Evolutionary conservation across 2,329 filamentous ascomycete genomes (phyloP), one percentile per base, ranked within the genome.

Genomic region (Fusarium poae): DNA sequence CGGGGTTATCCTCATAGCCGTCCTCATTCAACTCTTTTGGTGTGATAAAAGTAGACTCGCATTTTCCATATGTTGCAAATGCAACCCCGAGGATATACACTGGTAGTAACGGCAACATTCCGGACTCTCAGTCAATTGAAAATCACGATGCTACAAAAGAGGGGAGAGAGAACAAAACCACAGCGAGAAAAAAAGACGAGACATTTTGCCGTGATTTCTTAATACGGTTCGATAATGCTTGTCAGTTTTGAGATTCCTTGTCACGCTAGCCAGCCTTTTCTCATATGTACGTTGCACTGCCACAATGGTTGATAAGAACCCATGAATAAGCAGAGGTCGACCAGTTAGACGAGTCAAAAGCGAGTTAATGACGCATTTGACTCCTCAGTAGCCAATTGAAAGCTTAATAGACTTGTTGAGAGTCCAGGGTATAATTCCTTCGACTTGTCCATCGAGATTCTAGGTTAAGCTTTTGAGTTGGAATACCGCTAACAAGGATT

Each of bases 181-280:
- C 10, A 4, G 0, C n/a, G n/a, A 45, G n/a, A 30, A n/a, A 30
- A 30, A 30, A 20, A 21, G 45, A 35, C 45, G 3, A 39, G 23
- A 6, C 9, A 29, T 44, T 11, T 16, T 37, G 18, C 20, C 16
- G 18, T 0, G 21, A 29, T 3, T 5, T 39, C 43, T 48, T 15
- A 4, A 55, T 21, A 29, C 9, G 29, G 15, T 8, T 29, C 30
- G 21, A 29, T 18, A 29, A 40, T 15, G 10, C 29, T 53, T 48
- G 58, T 57, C n/a, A 43, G 25, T 20, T 18, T 34, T 11, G 29
- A 48, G 35, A 37, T 20, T 15, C 49, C 58, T 37, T 63, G 58
- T 63, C 25, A 20, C 49, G 13, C 50, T 63, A 49, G 6, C 60
- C 43, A 57, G 42, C 57, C 34, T 52, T 37, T 53, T 57, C 44